Percentiles rank a stretch among this genome's conserved stretches.
Conservation (phyloP, 805 yeast genomes). For the Ogataea wickerhamii region DNA sequence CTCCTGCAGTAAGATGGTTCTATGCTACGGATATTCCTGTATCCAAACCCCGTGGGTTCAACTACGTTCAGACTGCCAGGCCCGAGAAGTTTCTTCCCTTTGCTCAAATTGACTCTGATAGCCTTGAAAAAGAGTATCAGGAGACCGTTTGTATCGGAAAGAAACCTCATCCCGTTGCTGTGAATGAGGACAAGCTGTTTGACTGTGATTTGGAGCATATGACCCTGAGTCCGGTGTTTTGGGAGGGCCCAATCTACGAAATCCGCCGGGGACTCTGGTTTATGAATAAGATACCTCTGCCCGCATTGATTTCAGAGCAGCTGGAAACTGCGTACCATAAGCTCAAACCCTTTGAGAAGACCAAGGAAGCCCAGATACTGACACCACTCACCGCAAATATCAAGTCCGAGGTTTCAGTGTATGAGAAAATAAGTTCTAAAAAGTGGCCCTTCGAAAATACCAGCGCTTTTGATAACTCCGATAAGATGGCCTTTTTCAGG, state of each 20-base stretch:
- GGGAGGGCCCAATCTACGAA: conserved; percentile 86
- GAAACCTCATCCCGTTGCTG: conserved; percentile 40
- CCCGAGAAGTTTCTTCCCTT: conserved; percentile 69
- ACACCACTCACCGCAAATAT: conserved; percentile 14
- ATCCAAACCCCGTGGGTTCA: conserved; percentile 58
- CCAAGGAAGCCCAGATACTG: conserved; percentile 1
- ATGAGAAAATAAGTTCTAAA: conserved; percentile 30
- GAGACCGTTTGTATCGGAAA: conserved; percentile 6
- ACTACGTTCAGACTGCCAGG: conserved; percentile 45
- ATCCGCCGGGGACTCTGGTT: conserved; percentile 89
- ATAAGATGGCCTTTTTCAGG: conserved; percentile 28
- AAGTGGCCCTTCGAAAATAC: conserved; percentile 28
- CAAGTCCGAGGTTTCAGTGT: conserved; percentile 22
- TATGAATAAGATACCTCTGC: conserved; percentile 53
- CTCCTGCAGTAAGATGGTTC: conserved; percentile 71
- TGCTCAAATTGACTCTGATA: conserved; percentile 54
- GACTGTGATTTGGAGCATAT: conserved; percentile 59
- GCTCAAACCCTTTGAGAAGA: conserved; percentile 23
- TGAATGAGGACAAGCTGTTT: conserved; percentile 77
- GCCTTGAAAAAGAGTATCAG: conserved; percentile 53
- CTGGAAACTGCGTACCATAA: conserved; percentile 54
- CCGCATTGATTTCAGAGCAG: conserved; percentile 45
- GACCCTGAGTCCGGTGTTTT: conserved; percentile 65
- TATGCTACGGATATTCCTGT: conserved; percentile 78
- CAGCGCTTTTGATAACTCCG: conserved; percentile 22